Base-by-base conservation (phyloP, 2,329 filamentous ascomycete species). In the Trichoderma sp. region DNA sequence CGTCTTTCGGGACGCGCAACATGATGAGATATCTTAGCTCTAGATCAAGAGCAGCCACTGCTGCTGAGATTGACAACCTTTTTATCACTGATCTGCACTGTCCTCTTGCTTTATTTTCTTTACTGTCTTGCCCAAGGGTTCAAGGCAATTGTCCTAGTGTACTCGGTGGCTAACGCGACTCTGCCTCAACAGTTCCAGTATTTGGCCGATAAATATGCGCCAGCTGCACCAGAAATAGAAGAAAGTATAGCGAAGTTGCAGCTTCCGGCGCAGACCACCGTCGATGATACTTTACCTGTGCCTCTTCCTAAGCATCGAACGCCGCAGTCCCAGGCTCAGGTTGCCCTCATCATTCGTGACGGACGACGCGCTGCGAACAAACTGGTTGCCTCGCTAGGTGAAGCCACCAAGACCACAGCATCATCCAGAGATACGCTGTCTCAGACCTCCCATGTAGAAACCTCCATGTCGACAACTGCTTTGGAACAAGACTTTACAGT, bases 401-500 rank as follows among this genome's bases (percentile, higher is more conserved):
- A 84, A 75, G 81, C 80, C 72, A 85, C 85, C 79, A 85, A 85
- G 75, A 84, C 81, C 51, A 84, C 80, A 68, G 80, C 75, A 63
- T 85, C 85, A 61, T 86, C 82, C 76, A 82, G 82, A 76, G 81
- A 82, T 70, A 82, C 82, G 11, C 75, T 79, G 46, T 84, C 84
- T 21, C 81, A 80, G 56, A 81, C 81, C 39, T 80, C 79, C 43
- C 80, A 81, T 64, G 79, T 80, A 68, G 79, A 79, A 76, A 89
- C 88, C 21, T 86, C 89, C 70, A 83, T 87, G 77, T 89, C 89
- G 65, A 89, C 87, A 65, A 89, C 87, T 60, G 84, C 88, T 46
- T 82, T 97, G 76, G 94, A 97, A 81, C 91, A 91, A 81, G 94
- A 97, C 80, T 97, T 97, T 75, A 97, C 94, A 21, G 91, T 94